Conservation (phyloP, 2,329 filamentous ascomycete genomes). For the Cladosporium colombiae region DNA sequence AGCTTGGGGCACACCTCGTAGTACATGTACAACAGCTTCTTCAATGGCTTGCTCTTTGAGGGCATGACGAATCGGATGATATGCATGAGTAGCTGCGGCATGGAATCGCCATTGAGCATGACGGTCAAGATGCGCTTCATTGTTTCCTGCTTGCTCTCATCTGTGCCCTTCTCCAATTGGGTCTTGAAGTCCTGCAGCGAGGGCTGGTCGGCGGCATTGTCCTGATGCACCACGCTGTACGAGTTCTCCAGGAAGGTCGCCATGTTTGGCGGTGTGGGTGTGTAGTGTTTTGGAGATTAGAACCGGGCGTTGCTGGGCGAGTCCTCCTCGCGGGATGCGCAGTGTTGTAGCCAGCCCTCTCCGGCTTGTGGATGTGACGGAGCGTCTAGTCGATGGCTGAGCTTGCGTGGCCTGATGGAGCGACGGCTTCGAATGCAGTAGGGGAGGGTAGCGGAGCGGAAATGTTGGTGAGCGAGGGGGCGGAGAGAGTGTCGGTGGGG, state of each 20-base stretch:
- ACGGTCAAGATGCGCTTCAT: constrained; percentile 95
- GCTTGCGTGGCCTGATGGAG: constrained; percentile 12
- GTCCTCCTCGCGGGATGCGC: constrained; percentile 31
- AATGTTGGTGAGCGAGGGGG: not conserved
- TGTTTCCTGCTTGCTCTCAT: constrained; percentile 42
- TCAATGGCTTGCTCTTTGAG: constrained; percentile 91
- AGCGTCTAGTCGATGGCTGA: not conserved
- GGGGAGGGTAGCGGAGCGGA: not conserved
- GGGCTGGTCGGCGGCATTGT: constrained; percentile 93
- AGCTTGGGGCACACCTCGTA: constrained; percentile 98
- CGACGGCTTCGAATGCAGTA: not conserved
- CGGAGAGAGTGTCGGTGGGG: not conserved
- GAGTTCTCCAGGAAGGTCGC: constrained; percentile 90
- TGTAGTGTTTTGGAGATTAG: constrained; percentile 23
- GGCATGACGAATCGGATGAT: constrained; percentile 99
- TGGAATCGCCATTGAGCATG: constrained; percentile 97
- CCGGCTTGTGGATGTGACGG: constrained; percentile 16
- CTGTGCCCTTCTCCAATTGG: constrained; percentile 43
- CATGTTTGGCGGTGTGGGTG: constrained; percentile 65
- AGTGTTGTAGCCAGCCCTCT: constrained; percentile 32
- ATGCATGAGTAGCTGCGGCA: constrained; percentile 96
- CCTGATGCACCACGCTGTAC: constrained; percentile 96
- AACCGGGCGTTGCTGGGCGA: constrained; percentile 23
- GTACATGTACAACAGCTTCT: constrained; percentile 99
- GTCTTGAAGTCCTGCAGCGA: constrained; percentile 87